Percentiles rank a stretch among this genome's conserved stretches.
Conservation (phyloP, 306 rosid genomes). For the Acacia crassicarpa region DNA sequence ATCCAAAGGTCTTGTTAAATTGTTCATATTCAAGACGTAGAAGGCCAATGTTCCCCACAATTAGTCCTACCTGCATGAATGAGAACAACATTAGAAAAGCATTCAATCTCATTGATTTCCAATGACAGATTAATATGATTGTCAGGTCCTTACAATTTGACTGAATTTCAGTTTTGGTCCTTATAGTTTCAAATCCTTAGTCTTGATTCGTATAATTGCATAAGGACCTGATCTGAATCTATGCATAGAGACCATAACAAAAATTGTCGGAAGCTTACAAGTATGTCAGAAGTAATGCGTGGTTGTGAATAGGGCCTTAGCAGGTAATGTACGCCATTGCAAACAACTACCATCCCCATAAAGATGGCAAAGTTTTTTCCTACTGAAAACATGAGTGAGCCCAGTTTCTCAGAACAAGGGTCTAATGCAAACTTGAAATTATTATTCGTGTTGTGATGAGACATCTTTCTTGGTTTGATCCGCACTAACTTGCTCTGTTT, state of each 20-base stretch:
- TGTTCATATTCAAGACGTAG: constrained; percentile 36
- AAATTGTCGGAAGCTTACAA: constrained; percentile 46
- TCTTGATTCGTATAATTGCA: no score
- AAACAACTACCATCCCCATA: constrained; percentile 62
- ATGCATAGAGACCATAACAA: no score
- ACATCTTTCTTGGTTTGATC: constrained; percentile 11
- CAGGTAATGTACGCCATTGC: constrained; percentile 66
- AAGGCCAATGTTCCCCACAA: constrained; percentile 64
- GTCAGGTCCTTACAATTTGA: no score
- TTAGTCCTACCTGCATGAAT: constrained; percentile 64
- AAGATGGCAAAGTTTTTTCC: constrained; percentile 49
- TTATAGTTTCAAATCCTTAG: no score
- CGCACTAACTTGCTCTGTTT: constrained; percentile 5
- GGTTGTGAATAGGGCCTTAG: constrained; percentile 73
- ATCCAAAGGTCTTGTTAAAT: constrained; percentile 49
- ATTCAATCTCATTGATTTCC: not conserved
- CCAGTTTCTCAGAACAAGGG: constrained; percentile 53
- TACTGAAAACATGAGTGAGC: constrained; percentile 34
- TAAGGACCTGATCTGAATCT: no score
- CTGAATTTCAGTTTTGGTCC: no score
- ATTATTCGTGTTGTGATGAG: not conserved
- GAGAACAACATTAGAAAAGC: not conserved
- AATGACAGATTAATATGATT: no score
- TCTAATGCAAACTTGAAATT: not conserved
- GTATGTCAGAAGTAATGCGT: constrained; percentile 68